Evolutionary conservation across 2,329 filamentous ascomycete species (phyloP), one percentile per base, ranked within the genome.

Genomic region (Fusarium nodosum): DNA sequence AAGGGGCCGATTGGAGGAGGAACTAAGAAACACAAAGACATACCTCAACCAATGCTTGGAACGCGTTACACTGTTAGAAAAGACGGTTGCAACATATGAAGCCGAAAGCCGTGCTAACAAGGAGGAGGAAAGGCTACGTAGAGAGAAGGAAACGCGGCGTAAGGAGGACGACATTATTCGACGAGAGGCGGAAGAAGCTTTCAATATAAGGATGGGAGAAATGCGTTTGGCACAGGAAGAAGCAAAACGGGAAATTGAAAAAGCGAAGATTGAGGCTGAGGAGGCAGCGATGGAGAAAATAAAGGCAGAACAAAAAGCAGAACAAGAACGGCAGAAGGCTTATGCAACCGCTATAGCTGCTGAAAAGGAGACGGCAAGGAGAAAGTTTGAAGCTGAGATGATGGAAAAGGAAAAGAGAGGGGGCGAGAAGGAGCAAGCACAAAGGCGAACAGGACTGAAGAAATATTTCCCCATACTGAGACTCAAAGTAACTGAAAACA

Each of bases 281-380:
- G 84, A 83, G 56, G 80, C 81, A 48, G 79, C 82, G 2, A 76
- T 79, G 56, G 79, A 80, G 66, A 81, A 85, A 59, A 81, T 87
- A n/a, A 83, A 84, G 36, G 72, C 72, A 13, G 70, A 74, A 45
- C 61, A 66, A 51, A 73, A 73, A 45, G 68, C 68, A 10, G 72
- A 72, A 16, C 71, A 74, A 33, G 63, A 68, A 22, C 52, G 65
- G 33, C 62, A 60, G 79, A 57, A 83, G 82, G 83, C 82, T 68
- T 77, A 82, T 3, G 83, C 83, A 28, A 83, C 83, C 15, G 83
- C 85, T 20, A 78, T 80, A 70, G 67, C 80, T 44, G 80, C 76
- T 56, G 82, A 81, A 2, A 77, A 84, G 33, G 85, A 84, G 55
- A 82, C 82, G 52, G 80, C 82, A 5, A 77, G 79, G 56, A 79